A percentile compares a stretch with the other conserved stretches of the same genome.
Conservation (phyloP, 106 monocot genomes). For the Allium sativum region DNA sequence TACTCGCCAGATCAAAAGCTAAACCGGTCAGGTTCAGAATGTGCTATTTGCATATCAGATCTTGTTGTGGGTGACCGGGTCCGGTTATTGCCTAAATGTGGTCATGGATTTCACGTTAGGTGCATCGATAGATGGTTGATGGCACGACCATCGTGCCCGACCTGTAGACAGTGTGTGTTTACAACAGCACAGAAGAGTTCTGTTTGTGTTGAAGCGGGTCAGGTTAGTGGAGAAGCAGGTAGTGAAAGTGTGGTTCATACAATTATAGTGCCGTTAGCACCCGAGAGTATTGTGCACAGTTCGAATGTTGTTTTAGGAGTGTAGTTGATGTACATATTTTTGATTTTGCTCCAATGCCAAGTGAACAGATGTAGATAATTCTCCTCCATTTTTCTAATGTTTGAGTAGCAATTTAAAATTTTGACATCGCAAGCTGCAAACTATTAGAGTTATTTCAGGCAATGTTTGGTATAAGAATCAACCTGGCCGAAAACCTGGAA, state of each 20-base stretch:
- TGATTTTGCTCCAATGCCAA: too few species aligned
- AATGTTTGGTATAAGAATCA: too few species aligned
- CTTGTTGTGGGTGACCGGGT: slow-evolving; percentile 32
- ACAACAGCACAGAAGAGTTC: slow-evolving; percentile 1
- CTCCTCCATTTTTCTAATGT: too few species aligned
- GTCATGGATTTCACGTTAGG: slow-evolving; percentile 41
- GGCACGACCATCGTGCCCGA: slow-evolving; percentile 27
- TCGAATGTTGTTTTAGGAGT: background rate
- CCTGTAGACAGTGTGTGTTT: slow-evolving; percentile 32
- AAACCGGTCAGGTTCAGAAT: slow-evolving; percentile 31
- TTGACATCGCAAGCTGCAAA: too few species aligned
- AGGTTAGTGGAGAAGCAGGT: background rate
- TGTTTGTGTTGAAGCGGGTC: slow-evolving; percentile 4
- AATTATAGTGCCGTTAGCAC: slow-evolving; percentile 7
- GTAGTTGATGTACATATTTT: too few species aligned
- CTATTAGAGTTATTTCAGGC: too few species aligned
- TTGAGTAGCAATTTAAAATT: too few species aligned
- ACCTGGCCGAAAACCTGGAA: too few species aligned
- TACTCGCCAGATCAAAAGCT: slow-evolving; percentile 17
- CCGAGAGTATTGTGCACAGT: slow-evolving; percentile 5
- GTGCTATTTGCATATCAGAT: slow-evolving; percentile 58
- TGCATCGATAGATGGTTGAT: slow-evolving; percentile 52
- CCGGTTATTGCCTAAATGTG: slow-evolving; percentile 39
- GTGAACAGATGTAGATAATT: background rate
- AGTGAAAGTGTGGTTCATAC: background rate